These are phyloP conservation scores for Neurospora hispaniola DNA, from an alignment of 495 filamentous ascomycete species.

Conservation along the genomic window DNA sequence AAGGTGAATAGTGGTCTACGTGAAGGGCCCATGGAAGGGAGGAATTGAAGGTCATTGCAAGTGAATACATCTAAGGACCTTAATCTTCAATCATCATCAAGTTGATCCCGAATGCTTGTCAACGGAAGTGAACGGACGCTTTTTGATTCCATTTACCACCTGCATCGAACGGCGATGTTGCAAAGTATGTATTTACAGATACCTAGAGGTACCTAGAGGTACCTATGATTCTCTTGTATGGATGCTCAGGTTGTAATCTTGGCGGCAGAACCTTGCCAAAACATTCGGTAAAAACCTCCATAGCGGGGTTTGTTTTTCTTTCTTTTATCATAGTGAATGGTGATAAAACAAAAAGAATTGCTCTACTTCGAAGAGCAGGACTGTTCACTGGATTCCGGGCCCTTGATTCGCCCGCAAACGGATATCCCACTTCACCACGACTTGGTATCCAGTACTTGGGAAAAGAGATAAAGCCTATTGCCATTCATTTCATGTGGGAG, in stretches of 20 bases:
- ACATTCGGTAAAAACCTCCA: neutral
- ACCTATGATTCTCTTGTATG: neutral
- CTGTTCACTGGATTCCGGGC: neutral
- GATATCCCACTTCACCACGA: neutral
- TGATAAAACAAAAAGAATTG: too few species aligned
- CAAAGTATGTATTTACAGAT: neutral
- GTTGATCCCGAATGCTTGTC: neutral
- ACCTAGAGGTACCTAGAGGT: too few species aligned
- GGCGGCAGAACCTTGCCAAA: neutral
- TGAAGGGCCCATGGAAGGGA: neutral
- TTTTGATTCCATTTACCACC: neutral
- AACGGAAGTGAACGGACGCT: neutral
- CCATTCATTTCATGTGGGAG: neutral
- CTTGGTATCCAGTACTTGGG: neutral
- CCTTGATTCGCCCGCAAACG: neutral
- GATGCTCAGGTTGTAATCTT: neutral
- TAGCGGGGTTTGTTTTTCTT: neutral
- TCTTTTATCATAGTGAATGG: neutral
- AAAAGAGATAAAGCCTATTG: neutral
- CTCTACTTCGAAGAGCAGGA: neutral
- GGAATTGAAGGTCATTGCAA: neutral
- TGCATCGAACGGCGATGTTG: neutral
- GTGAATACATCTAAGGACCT: neutral
- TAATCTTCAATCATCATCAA: neutral
- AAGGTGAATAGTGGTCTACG: neutral